Conservation (phyloP, 2,329 filamentous ascomycete genomes). For the Sporothrix mexicana region DNA sequence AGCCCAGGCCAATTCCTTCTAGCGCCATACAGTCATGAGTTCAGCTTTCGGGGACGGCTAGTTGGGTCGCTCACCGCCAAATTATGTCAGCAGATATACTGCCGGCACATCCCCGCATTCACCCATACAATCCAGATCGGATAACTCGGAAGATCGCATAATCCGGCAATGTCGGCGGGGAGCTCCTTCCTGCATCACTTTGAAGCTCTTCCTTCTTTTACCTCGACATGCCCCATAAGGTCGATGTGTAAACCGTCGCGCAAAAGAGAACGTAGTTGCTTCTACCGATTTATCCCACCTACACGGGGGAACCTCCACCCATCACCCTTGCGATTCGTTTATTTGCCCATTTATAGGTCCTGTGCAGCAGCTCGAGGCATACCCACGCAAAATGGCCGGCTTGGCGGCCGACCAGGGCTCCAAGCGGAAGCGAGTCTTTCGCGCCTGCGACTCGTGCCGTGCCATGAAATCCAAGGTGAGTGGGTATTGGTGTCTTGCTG, state of each 20-base stretch:
- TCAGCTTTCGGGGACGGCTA: no score
- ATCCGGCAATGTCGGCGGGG: neutral
- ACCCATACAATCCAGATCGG: neutral
- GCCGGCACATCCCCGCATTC: neutral
- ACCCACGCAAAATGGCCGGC: neutral
- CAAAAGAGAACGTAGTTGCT: neutral
- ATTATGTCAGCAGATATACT: no score
- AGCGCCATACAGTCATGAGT: neutral
- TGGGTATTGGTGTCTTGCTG: neutral
- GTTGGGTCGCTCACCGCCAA: no score
- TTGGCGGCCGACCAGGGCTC: constrained; percentile 24
- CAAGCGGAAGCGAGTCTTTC: constrained; percentile 39
- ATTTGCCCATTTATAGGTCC: no score
- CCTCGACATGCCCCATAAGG: constrained; percentile 1
- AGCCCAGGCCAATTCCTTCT: neutral
- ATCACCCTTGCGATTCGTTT: neutral
- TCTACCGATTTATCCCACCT: constrained; percentile 8
- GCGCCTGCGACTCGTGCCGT: constrained; percentile 41
- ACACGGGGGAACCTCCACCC: no score
- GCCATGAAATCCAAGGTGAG: constrained; percentile 41
- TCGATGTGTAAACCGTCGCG: neutral
- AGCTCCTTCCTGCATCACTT: neutral
- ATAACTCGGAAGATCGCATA: neutral
- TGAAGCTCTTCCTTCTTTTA: neutral
- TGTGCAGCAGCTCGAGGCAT: no score